Percentiles rank a stretch among this genome's conserved stretches.
phyloP scores from a whole-genome alignment of 371 early-diverging fungal species.

The Mucor sp. region DNA sequence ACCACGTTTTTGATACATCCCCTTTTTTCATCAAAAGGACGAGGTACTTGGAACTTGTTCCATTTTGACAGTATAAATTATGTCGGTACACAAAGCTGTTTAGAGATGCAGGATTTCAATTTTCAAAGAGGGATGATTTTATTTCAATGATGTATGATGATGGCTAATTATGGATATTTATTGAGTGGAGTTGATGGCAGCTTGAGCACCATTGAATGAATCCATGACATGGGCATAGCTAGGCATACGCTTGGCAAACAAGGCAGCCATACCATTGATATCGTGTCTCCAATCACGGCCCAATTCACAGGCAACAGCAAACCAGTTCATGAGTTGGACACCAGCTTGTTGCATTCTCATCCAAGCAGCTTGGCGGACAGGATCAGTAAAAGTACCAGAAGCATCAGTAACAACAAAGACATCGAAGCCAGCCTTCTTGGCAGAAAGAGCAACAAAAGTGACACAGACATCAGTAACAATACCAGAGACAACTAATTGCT shows the following conservation, averaged over 20 bases:
- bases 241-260: constrained; percentile 25
- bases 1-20: too few species aligned
- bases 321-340: constrained; percentile 20
- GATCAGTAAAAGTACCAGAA: constrained; percentile 20
- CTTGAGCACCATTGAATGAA: constrained; percentile 22
- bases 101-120: neutral
- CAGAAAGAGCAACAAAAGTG: constrained; percentile 24
- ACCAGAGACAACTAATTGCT: constrained; percentile 27
- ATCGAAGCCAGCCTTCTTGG: constrained; percentile 23
- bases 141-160: neutral
- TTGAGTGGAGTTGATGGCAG: neutral
- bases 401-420: constrained; percentile 28
- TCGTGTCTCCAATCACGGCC: constrained; percentile 23
- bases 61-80: too few species aligned
- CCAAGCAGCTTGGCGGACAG: constrained; percentile 22
- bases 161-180: neutral
- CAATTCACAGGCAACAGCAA: constrained; percentile 25
- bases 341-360: constrained; percentile 25
- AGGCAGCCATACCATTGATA: constrained; percentile 18
- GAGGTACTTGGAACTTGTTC: too few species aligned
- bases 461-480: constrained; percentile 30
- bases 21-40: too few species aligned
- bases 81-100: too few species aligned
- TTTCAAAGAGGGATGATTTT: neutral
- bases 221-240: constrained; percentile 23